A percentile compares a stretch with the other conserved stretches of the same genome.
Conservation (phyloP, 257 asterid genomes). For the Solanum pimpinellifolium region DNA sequence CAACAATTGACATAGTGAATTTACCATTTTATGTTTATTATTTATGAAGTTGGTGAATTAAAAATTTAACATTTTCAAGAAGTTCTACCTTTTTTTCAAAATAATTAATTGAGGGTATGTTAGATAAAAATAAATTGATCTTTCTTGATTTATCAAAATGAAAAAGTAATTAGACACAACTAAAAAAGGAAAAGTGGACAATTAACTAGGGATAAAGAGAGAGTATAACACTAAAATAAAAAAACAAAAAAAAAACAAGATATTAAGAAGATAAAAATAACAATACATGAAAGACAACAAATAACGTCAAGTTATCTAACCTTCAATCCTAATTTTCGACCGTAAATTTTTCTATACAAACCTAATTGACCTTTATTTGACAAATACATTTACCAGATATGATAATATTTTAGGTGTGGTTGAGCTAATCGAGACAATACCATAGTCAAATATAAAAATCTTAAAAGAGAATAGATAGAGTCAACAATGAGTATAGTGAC, state of each 20-base stretch:
- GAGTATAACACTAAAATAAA: not conserved
- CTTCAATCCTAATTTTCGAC: not conserved
- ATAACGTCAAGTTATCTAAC: not conserved
- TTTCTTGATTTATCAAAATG: no score
- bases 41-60: no score
- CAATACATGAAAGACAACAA: not conserved
- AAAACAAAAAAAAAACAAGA: accelerated
- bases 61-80: no score
- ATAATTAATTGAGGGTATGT: no score
- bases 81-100: no score
- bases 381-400: not conserved
- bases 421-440: not conserved
- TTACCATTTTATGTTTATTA: no score
- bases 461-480: not conserved
- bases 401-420: not conserved
- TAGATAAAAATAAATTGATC: no score
- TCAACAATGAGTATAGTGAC: not conserved
- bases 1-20: no score
- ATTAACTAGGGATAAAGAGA: no score
- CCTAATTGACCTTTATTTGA: not conserved
- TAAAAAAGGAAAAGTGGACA: no score
- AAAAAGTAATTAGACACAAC: no score
- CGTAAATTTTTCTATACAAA: no score
- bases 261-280: not conserved
- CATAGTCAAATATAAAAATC: not conserved